A percentile compares a stretch with the other conserved stretches of the same genome.
phyloP scores from a whole-genome alignment of 1,284 basidiomycete genomes.

The Waitea zeae region DNA sequence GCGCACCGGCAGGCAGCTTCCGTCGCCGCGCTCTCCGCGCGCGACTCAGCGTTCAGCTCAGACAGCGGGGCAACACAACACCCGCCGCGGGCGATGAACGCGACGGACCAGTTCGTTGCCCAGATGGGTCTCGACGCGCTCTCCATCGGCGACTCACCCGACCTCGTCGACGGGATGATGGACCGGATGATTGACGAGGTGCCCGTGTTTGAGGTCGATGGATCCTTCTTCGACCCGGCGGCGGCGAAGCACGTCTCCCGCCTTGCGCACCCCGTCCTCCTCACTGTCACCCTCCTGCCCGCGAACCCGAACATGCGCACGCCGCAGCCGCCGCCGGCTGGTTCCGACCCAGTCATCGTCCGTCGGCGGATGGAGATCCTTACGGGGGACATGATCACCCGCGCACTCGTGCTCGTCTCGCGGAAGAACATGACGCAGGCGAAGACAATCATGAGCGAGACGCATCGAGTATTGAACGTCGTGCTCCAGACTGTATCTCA shows the following conservation, averaged over 20 bases:
- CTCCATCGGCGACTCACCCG: slow-evolving; percentile 38
- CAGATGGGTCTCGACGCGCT: slow-evolving; percentile 65
- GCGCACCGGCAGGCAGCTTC: slow-evolving; percentile 13
- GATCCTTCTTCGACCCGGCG: slow-evolving; percentile 80
- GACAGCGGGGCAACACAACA: slow-evolving; percentile 8
- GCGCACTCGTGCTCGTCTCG: slow-evolving; percentile 77
- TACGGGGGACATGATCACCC: slow-evolving; percentile 87
- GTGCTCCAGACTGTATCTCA: slow-evolving; percentile 69
- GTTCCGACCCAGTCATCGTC: slow-evolving; percentile 73
- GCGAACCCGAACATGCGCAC: slow-evolving; percentile 17
- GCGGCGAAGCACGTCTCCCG: slow-evolving; percentile 68
- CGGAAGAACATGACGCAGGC: slow-evolving; percentile 78
- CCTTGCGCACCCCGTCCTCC: slow-evolving; percentile 73
- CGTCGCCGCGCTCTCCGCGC: too few relatives aligned
- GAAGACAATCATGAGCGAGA: slow-evolving; percentile 76
- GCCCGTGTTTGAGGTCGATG: slow-evolving; percentile 83
- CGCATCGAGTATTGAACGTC: slow-evolving; percentile 71
- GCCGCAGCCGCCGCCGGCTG: slow-evolving; percentile 26
- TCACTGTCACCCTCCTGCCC: slow-evolving; percentile 78
- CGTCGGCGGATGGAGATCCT: slow-evolving; percentile 88
- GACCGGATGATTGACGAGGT: slow-evolving; percentile 86
- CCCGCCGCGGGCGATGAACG: slow-evolving; percentile 28
- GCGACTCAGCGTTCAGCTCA: too few relatives aligned
- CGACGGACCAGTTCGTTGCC: slow-evolving; percentile 68
- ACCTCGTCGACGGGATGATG: slow-evolving; percentile 74